Evolutionary conservation across 2,329 filamentous ascomycete species (phyloP), one percentile per base, ranked within the genome.

Genomic region (Botrytis paeoniae): DNA sequence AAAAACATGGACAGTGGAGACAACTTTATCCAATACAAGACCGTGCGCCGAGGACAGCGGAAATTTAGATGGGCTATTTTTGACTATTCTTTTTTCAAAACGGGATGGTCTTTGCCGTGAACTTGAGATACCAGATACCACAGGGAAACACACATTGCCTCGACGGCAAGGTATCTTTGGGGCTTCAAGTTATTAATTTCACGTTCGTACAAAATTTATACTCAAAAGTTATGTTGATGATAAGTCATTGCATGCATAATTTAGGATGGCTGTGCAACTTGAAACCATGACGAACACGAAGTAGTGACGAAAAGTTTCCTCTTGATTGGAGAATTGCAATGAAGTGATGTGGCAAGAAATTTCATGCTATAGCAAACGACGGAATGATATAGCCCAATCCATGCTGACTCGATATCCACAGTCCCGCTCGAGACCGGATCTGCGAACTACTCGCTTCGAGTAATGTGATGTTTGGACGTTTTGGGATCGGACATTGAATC

Each of bases 301-400:
- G 48, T n/a, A 45, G 20, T 63, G 60, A 29, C 25, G 20, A 37
- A 37, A 37, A n/a, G 12, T 37, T 20, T 66, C n/a, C 43, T 39
- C 41, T 22, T n/a, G 63, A 25, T 66, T 20, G 20, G 45, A 37
- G 22, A 18, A n/a, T 18, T 66, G 7, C 43, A 66, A 29, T 51
- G 45, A 39, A 39, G 6, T 37, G n/a, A n/a, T 54, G 45, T 39
- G 64, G 35, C 45, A 37, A 39, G 2, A 16, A 68, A 54, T 3
- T 68, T 54, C 45, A 68, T 68, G 64, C 64, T 39, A 54, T 68
- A 68, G 32, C 35, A 66, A 51, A 63, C n/a, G 45, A 54, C 4
- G 29, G 29, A 9, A 68, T 9, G 64, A 39, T 54, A 39, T 39
- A 68, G n/a, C 32, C 37, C 64, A 68, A 54, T 12, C 45, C 35